Evolutionary conservation across 768 basidiomycete genomes (phyloP).

Genomic region (Lactarius indigo): DNA sequence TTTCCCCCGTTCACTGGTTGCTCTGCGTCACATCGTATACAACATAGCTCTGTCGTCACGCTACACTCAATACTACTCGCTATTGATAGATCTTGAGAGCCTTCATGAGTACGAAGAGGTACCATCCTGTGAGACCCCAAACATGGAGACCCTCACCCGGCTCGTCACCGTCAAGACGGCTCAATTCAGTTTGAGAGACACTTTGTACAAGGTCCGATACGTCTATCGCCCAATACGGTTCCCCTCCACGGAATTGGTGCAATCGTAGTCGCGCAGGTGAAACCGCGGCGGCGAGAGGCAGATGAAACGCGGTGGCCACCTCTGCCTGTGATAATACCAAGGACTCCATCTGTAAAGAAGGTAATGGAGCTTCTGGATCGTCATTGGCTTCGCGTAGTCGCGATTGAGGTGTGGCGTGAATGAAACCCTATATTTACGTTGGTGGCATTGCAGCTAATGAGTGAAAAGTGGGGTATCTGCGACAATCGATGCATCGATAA

Average conservation of each 20-base stretch:
- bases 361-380: constrained; percentile 43
- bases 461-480: constrained; percentile 19
- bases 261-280: constrained; percentile 46
- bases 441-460: neutral
- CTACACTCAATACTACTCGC: constrained; percentile 28
- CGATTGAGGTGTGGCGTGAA: constrained; percentile 25
- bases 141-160: constrained; percentile 55
- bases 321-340: constrained; percentile 56
- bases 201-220: constrained; percentile 54
- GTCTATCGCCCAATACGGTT: constrained; percentile 64
- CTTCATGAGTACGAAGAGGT: constrained; percentile 61
- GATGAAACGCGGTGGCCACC: constrained; percentile 68
- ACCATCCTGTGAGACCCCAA: constrained; percentile 87
- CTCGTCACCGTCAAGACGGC: constrained; percentile 43
- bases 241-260: constrained; percentile 51
- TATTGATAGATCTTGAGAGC: constrained; percentile 47
- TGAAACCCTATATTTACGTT: constrained; percentile 30
- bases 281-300: constrained; percentile 53
- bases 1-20: neutral
- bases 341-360: constrained; percentile 53
- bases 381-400: constrained; percentile 22
- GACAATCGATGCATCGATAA: constrained; percentile 22
- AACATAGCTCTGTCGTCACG: neutral
- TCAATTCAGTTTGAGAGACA: constrained; percentile 30
- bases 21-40: constrained; percentile 6